Base-by-base conservation (phyloP, 1,139 yeast genomes). In the Debaryomyces sp. region DNA sequence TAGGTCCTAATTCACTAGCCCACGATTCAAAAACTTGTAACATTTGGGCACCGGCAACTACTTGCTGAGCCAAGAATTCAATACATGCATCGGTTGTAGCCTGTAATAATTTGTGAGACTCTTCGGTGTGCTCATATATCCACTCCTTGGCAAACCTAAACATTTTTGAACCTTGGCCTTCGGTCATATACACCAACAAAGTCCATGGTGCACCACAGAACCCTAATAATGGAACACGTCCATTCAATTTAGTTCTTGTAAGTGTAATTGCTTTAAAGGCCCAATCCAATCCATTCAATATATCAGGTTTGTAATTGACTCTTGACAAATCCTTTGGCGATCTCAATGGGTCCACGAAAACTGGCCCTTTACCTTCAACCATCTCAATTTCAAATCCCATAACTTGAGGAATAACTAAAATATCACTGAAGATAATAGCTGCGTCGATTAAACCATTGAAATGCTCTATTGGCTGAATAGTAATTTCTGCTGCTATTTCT, bases 181-280 rank as follows among this genome's bases (percentile, higher is more conserved):
- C 99, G 51, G 94, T 85, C 97, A 94, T 95, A 70, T 95, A 94
- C 37, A 92, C 97, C 72, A 94, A 78, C 54, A 94, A 73, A 9
- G 99, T 94, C 97, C 97, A 94, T 50, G 99, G 99, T 12, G 96
- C 97, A 49, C 99, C 99, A 58, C 94, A 89, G 70, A 94, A 94
- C 3, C 99, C 99, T 47, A 94, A 77, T 56, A 94, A 77, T 22
- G 99, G 99, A 15, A 92, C 98, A 60, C 96, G 81, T 43, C 99
- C 99, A 44, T 84, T 71, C 55, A 94, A 79, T 63, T 88, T 89
- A 53, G 76, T 78, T 70, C 99, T 81, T 10, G 99, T 94, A 56
- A 89, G 71, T 4, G 96, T 88, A 56, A 94, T 89, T 32, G 98
- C 89, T 62, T 88, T 86, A 71, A 90, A 89, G 2, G 97, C 97